Conservation (phyloP, 2,329 filamentous ascomycete genomes). For the Cryphonectria parasitica region DNA sequence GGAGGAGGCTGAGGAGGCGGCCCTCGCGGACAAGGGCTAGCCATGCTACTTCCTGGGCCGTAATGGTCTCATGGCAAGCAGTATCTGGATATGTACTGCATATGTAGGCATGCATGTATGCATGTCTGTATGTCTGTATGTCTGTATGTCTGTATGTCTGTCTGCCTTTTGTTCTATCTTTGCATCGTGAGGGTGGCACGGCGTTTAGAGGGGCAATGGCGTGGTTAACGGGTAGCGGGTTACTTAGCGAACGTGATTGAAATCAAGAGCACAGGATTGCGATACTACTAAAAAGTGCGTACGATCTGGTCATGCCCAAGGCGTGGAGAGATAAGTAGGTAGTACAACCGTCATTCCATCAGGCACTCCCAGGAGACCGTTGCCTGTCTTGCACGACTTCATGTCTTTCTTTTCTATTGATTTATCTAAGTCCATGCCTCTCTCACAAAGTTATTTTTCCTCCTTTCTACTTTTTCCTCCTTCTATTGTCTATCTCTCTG, state of each 20-base stretch:
- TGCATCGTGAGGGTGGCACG: neutral
- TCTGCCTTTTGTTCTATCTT: neutral
- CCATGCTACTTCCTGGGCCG: neutral
- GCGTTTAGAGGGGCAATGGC: neutral
- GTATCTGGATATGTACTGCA: neutral
- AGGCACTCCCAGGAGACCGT: neutral
- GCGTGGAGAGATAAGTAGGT: neutral
- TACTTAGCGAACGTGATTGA: neutral
- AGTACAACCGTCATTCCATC: neutral
- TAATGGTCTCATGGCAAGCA: neutral
- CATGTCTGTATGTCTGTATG: too few relatives aligned
- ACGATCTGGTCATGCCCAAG: neutral
- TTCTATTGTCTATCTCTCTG: too few relatives aligned
- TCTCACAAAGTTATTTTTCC: neutral
- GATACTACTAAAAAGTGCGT: neutral
- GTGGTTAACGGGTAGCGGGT: neutral
- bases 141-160: too few relatives aligned
- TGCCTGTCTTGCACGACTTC: neutral
- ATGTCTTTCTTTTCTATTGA: neutral
- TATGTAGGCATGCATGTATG: neutral
- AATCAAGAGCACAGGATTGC: neutral
- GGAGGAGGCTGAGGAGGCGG: slow-evolving; percentile 39
- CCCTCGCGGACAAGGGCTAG: slow-evolving; percentile 30
- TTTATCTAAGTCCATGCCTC: too few relatives aligned
- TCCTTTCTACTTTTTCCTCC: neutral